Conservation (phyloP, 371 early-diverging fungal genomes). For the Lichtheimia ornata region DNA sequence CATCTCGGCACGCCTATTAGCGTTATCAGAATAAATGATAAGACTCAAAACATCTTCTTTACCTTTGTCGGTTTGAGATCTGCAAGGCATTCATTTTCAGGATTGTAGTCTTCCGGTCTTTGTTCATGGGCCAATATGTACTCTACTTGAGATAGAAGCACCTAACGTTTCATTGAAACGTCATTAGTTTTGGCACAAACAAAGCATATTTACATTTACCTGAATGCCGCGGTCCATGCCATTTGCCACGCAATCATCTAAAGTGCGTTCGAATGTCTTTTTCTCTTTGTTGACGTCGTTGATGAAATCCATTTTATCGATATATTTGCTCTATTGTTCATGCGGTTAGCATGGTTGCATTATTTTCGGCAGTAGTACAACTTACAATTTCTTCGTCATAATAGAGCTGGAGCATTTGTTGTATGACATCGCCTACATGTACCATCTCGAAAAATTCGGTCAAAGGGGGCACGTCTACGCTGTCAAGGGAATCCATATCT, state of each 20-base stretch:
- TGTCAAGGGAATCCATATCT: constrained; percentile 25
- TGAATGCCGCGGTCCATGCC: constrained; percentile 90
- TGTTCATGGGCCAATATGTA: constrained; percentile 71
- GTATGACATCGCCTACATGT: constrained; percentile 84
- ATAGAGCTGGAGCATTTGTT: constrained; percentile 87
- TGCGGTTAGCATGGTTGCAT: too few species aligned
- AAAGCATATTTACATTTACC: constrained; percentile 23
- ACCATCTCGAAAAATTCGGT: constrained; percentile 87
- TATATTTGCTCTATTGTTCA: constrained; percentile 41
- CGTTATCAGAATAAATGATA: neutral
- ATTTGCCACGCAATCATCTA: constrained; percentile 84
- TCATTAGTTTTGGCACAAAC: neutral
- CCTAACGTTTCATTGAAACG: constrained; percentile 22
- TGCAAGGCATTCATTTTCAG: constrained; percentile 45
- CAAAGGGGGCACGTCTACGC: constrained; percentile 46
- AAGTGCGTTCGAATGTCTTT: constrained; percentile 72
- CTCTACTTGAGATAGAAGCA: constrained; percentile 77
- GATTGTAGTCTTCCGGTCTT: constrained; percentile 69
- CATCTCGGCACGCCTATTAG: constrained; percentile 60
- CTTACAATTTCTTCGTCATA: constrained; percentile 69
- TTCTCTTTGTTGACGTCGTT: constrained; percentile 83
- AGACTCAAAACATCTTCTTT: constrained; percentile 13
- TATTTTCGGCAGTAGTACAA: neutral
- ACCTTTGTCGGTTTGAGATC: constrained; percentile 74
- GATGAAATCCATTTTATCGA: constrained; percentile 85